Base-by-base conservation (phyloP, 148 eudicot species). In the Chenopodium berlandieri region DNA sequence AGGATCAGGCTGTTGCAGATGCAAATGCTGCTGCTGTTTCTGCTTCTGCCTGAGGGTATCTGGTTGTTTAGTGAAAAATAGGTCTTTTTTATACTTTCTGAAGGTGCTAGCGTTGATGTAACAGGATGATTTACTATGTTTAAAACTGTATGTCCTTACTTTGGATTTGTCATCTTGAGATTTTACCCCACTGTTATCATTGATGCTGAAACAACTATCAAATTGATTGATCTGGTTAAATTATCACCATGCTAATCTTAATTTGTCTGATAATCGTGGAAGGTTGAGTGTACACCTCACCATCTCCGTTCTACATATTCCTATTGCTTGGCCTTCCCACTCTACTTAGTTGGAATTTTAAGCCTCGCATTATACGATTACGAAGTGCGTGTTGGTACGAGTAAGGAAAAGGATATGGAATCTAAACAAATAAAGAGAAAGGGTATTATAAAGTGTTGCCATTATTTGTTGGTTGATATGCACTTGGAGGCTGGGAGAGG, bases 1-100 rank as follows among this genome's bases (percentile, higher is more conserved):
- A 90, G 83, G 97, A 94, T 75, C 75, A 17, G 25, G 69, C 56
- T 34, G 30, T 66, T 73, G 78, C 81, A 10, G 76, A 94, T 75
- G 77, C 88, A 40, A 32, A 79, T 74, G 90, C 44, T 40, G 44
- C 44, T 27, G 27, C 27, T 27, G 27, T 27, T 27, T 27, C 27
- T 27, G 27, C 27, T 40, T 19, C 77, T 64, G 83, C 81, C 25
- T 80, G 63, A 84, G 69, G 31, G 23, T 31, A 69, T 63, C 9
- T 44, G 52, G 67, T 50, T 22, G 69, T 60, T 71, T n/a, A n/a
- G 34, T 19, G 20, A 37, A 64, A 32, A 12, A 67, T 66, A 46
- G 20, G 27, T 50, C n/a, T 77, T 72, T 22, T 19, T 22, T 19
- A 32, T 65, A 63, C 32, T 73, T 73, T 48, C 58, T 30, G 48